These are phyloP conservation scores for Fraxinus dipetala DNA, from an alignment of 305 asterid genomes.

Conservation along the genomic window DNA sequence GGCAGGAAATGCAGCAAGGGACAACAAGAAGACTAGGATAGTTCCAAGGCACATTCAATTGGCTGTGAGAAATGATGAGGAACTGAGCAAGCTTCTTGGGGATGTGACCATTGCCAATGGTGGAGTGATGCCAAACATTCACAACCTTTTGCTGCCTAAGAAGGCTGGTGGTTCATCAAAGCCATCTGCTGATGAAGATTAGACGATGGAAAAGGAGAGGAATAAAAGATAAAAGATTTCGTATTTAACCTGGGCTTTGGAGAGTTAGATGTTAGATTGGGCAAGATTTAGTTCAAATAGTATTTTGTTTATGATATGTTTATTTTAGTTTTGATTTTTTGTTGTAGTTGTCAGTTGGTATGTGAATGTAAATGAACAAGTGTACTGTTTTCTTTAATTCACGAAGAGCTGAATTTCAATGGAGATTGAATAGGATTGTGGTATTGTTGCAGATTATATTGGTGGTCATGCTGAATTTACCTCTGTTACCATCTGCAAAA, in stretches of 20 bases:
- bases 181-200: constrained; percentile 21
- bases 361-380: constrained; percentile 1
- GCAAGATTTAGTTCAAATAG: neutral
- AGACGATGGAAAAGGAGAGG: neutral
- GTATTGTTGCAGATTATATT: neutral
- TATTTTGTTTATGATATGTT: neutral
- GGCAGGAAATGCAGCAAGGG: constrained; percentile 21
- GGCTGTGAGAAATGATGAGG: constrained; percentile 11
- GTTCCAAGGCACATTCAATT: constrained; percentile 11
- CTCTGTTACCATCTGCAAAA: neutral
- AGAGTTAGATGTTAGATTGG: neutral
- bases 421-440: neutral
- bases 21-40: constrained; percentile 11
- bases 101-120: constrained; percentile 21
- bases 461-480: neutral
- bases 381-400: neutral
- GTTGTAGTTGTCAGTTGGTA: neutral
- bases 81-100: constrained; percentile 20
- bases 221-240: neutral
- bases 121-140: constrained; percentile 21
- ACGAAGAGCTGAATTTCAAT: neutral
- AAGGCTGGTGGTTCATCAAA: constrained; percentile 19
- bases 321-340: neutral
- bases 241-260: neutral
- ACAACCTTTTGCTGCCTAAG: constrained; percentile 20